A percentile compares a stretch with the other conserved stretches of the same genome.
phyloP scores from a whole-genome alignment of 2,329 filamentous ascomycete species.

The Ophiostoma quercus region DNA sequence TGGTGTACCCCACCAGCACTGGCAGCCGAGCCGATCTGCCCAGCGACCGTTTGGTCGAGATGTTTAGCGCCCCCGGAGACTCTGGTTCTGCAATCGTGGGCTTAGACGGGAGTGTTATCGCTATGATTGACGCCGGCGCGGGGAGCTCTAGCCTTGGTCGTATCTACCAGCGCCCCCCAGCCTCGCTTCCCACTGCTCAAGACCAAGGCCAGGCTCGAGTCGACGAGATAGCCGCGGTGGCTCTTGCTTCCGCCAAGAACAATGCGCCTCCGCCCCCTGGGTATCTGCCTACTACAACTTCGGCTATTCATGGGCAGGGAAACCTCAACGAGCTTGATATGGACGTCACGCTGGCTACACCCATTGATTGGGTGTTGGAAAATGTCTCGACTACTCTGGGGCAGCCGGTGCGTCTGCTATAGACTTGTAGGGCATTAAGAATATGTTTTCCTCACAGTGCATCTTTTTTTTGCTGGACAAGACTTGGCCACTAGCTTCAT shows the following conservation, averaged over 20 bases:
- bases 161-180: background rate
- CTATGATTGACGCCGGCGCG: background rate
- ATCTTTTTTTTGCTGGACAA: too few species aligned
- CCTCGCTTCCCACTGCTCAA: background rate
- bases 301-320: background rate
- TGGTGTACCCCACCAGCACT: background rate
- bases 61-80: background rate
- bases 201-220: background rate
- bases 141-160: background rate
- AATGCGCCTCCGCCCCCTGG: background rate
- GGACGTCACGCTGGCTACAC: background rate
- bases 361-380: constrained; percentile 2
- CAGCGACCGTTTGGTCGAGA: background rate
- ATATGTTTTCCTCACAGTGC: too few species aligned
- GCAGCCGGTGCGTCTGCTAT: background rate
- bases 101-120: background rate
- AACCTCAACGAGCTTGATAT: background rate
- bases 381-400: background rate
- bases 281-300: background rate
- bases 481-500: too few species aligned
- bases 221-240: background rate
- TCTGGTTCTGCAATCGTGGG: background rate
- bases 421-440: background rate
- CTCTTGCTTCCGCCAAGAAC: background rate
- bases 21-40: background rate